Conservation (phyloP, 176 grass and related monocot genomes). For the Avena insularis region DNA sequence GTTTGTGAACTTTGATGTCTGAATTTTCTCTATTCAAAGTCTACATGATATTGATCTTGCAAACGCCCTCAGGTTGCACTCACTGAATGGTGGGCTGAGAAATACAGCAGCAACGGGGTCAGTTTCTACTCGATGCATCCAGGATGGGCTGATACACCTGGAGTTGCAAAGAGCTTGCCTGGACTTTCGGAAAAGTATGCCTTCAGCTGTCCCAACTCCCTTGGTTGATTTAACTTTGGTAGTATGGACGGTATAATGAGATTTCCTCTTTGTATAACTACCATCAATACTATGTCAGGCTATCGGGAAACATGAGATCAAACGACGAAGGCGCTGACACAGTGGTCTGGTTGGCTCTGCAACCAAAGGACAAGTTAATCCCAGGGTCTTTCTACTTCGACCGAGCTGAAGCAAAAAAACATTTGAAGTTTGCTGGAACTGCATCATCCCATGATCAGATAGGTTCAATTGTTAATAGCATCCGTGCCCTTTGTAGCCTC, state of each 20-base stretch:
- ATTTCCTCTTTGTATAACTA: not conserved
- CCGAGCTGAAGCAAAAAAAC: constrained; percentile 76
- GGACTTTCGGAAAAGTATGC: constrained; percentile 67
- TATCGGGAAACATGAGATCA: constrained; percentile 81
- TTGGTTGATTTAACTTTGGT: not conserved
- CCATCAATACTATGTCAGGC: constrained; percentile 42
- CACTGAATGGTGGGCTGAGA: constrained; percentile 86
- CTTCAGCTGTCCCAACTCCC: not conserved
- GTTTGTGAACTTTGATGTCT: constrained; percentile 47
- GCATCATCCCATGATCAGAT: constrained; percentile 63
- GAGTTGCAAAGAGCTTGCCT: constrained; percentile 81
- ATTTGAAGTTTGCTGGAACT: constrained; percentile 77
- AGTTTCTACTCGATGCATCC: constrained; percentile 95
- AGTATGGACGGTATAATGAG: not conserved
- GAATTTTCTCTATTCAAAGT: not conserved
- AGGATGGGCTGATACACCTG: constrained; percentile 89
- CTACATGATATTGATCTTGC: not conserved
- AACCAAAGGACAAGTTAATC: constrained; percentile 74
- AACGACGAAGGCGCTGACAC: constrained; percentile 77
- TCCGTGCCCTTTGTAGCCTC: constrained; percentile 51
- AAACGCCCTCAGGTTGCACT: constrained; percentile 70
- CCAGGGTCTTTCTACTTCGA: constrained; percentile 92
- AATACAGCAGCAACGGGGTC: constrained; percentile 58
- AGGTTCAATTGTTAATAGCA: constrained; percentile 48
- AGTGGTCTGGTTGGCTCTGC: constrained; percentile 78